Evolutionary conservation across 805 yeast species (phyloP), one percentile per base, ranked within the genome.

Genomic region (Metschnikowia lochheadii): DNA sequence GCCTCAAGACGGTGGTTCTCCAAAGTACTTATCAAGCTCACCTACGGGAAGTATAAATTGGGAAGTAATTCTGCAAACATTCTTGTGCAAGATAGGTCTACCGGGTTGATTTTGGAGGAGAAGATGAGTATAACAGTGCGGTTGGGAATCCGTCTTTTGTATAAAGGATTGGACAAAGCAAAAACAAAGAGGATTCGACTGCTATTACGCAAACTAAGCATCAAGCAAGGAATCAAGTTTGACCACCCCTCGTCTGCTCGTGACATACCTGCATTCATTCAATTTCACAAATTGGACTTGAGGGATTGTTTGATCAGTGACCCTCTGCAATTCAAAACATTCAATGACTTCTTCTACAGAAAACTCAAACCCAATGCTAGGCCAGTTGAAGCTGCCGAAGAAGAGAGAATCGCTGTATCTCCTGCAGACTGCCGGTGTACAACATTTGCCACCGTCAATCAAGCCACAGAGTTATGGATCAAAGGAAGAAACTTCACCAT

Each of bases 41-140:
- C 94, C 0, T 90, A 89, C 63, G 99, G 99, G 0, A 86, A 86
- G 59, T 86, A 90, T 63, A 82, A 83, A 44, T 68, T 92, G 35
- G 97, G 97, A 2, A 64, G 74, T 38, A 89, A 92, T 63, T 89
- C 95, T 44, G 99, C 97, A 8, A 92, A 92, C 62, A 92, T 94
- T 31, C 72, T 94, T 45, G 97, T 92, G 2, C 98, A 94, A 65
- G 97, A 94, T 64, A 76, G 99, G 53, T 74, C 79, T 15, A 85
- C 97, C 0, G 99, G 99, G 0, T 78, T 88, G 42, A 82, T 92
- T n/a, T 67, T 87, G 62, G 98, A 92, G 64, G 99, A 92, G 61
- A 89, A 89, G 60, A 92, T 94, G 87, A 84, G 91, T 51, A 81
- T 87, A 1, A 88, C 88, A 60, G 94, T 94, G 10, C 75, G 97